Evolutionary conservation across 2,329 filamentous ascomycete species (phyloP), one percentile per base, ranked within the genome.

Genomic region (Pestalotiopsis sp.): DNA sequence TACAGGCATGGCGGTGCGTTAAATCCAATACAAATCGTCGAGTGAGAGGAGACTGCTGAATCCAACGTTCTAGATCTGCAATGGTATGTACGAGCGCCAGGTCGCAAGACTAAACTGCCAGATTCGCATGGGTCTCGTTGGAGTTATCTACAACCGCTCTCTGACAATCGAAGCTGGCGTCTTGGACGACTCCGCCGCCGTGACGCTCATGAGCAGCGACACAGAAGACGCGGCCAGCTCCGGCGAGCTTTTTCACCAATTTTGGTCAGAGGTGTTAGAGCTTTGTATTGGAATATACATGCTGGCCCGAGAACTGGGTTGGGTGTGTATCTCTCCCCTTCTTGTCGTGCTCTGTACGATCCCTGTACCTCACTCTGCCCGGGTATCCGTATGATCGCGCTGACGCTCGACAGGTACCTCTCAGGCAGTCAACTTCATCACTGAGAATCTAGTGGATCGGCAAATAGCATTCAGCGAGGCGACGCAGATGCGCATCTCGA

Each of bases 1-100:
- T 61, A 61, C 31, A 12, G 57, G 57, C 57, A 61, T 61, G 57
- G 57, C 57, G 31, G 57, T 61, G 17, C 57, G 57, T 61, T 31
- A 3, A 12, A 36, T 61, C 1, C 25, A 36, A 27, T 11, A 27
- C 23, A 14, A 61, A 61, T 61, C n/a, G 3, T 61, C 23, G 13
- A 61, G 14, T 61, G 31, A 27, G 57, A 61, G 4, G 25, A 61
- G 23, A 61, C 17, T 61, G 9, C 17, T 61, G 57, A 27, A 27
- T 13, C 31, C 57, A 61, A 36, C 13, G 13, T 27, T 61, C 13
- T 61, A 61, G 31, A 61, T 27, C 57, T 36, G 57, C 6, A 27
- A 27, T 36, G 31, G 57, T 61, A 36, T 61, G 25, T 27, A 36
- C 31, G 31, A 61, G 23, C 57, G 57, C 57, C 45, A n/a, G 17